Conservation (phyloP, 2,329 filamentous ascomycete species). For the Ascocoryne sarcoides region DNA sequence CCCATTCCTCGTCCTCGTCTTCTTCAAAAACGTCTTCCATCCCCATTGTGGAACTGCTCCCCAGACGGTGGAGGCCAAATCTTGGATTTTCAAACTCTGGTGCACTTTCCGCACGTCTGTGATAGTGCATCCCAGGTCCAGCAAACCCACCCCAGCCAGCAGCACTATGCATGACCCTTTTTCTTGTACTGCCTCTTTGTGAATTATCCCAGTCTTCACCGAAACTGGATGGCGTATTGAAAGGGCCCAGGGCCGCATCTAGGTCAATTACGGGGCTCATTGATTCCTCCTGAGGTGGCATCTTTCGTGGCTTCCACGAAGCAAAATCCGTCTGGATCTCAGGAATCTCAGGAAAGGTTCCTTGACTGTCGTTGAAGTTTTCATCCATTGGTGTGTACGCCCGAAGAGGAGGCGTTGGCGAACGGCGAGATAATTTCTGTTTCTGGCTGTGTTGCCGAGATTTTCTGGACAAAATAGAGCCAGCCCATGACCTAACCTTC, state of each 20-base stretch:
- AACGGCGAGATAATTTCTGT: conserved; percentile 32
- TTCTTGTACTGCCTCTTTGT: conserved; percentile 45
- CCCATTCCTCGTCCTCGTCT: conserved; percentile 52
- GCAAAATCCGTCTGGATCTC: conserved; percentile 23
- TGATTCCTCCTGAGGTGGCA: conserved; percentile 44
- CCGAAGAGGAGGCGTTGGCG: conserved; percentile 35
- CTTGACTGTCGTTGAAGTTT: conserved; percentile 11
- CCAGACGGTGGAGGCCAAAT: conserved; percentile 50
- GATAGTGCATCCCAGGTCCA: conserved; percentile 65
- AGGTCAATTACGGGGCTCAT: conserved; percentile 82
- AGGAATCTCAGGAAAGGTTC: conserved; percentile 6
- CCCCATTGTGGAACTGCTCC: conserved; percentile 66
- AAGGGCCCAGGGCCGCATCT: conserved; percentile 85
- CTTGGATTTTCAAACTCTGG: conserved; percentile 68
- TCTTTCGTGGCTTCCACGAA: conserved; percentile 32
- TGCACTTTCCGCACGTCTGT: conserved; percentile 71
- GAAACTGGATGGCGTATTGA: conserved; percentile 66
- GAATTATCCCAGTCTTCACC: conserved; percentile 61
- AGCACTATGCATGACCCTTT: conserved; percentile 69
- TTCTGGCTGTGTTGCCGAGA: conserved; percentile 36
- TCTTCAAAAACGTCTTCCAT: conserved; percentile 88
- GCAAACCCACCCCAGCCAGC: conserved; percentile 60
- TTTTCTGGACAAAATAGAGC: conserved; percentile 41
- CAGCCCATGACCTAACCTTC: conserved; percentile 60
- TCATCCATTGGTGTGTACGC: conserved; percentile 25